Conservation (phyloP, 306 rosid species). For the Cucurbita argyrosperma region DNA sequence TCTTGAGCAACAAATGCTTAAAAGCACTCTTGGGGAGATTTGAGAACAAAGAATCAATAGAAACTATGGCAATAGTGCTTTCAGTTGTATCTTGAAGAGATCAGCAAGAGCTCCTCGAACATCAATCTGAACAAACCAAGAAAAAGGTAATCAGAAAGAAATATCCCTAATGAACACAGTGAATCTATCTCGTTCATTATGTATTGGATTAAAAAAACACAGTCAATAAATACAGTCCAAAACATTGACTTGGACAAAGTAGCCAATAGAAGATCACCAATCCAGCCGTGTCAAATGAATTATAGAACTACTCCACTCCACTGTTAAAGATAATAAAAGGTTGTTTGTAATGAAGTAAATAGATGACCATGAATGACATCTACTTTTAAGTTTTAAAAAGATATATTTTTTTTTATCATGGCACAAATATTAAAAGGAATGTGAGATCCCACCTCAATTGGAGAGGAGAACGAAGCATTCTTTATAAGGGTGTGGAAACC, state of each 20-base stretch:
- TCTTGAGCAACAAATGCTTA: background rate
- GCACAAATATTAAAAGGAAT: background rate
- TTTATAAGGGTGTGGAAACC: too few relatives aligned
- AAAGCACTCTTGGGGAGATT: constrained; percentile 5
- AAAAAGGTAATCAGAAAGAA: background rate
- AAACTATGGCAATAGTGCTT: constrained; percentile 64
- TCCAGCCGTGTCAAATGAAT: background rate
- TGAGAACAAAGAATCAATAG: background rate
- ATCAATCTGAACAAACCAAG: constrained; percentile 64
- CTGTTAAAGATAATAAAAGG: background rate
- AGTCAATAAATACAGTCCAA: background rate
- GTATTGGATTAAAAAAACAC: background rate
- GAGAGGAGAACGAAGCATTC: too few relatives aligned
- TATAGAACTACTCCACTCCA: background rate
- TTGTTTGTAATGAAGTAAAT: background rate
- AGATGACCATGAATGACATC: background rate
- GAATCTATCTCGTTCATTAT: background rate
- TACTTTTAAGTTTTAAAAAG: background rate
- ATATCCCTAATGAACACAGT: background rate
- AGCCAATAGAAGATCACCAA: background rate
- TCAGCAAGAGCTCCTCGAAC: constrained; percentile 93
- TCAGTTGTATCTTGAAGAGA: constrained; percentile 75
- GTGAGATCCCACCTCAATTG: too few relatives aligned
- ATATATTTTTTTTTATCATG: background rate
- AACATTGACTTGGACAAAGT: background rate